Base-by-base conservation (phyloP, 1,139 yeast genomes). In the Meyerozyma athensensis region DNA sequence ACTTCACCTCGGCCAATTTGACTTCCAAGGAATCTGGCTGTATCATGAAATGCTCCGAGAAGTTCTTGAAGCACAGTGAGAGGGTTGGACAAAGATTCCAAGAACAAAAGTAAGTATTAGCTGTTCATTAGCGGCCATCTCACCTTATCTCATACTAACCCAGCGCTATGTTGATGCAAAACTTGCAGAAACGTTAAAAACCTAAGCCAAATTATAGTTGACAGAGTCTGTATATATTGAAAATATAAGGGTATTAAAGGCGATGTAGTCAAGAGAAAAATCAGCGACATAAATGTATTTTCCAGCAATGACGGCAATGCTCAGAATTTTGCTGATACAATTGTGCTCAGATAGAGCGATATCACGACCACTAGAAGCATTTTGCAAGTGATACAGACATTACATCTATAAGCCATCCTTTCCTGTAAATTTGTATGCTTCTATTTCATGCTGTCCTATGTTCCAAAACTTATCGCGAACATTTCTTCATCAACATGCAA, bases 81-180 rank as follows among this genome's bases (percentile, higher is more conserved):
- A 83, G 98, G 63, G 96, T 94, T 41, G 98, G 98, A 36, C 95
- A 86, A 65, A 82, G 98, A 68, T 92, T 92, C 89, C 97, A 92
- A 68, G 98, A 92, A 61, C 97, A 90, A 67, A 92, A 90, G 69
- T 64, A 28, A 18, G 32, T 28, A 28, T 21, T 21, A 21, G n/a
- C n/a, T n/a, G n/a, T n/a, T n/a, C n/a, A n/a, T n/a, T n/a, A n/a
- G n/a, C n/a, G n/a, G n/a, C 19, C 22, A 12, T 10, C 8, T n/a
- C 18, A 19, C 19, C 14, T 13, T 14, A 12, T 6, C 21, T 10
- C 7, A 34, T 59, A 61, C 63, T 60, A 60, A 61, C 65, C 20
- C 49, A 65, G 70, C 45, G 76, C 75, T 41, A 52, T 67, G 53
- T 67, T 70, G 60, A 69, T 70, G 76, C 76, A 70, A 57, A 68